Base-by-base conservation (phyloP, 2,329 filamentous ascomycete species). In the Grosmannia huntii region DNA sequence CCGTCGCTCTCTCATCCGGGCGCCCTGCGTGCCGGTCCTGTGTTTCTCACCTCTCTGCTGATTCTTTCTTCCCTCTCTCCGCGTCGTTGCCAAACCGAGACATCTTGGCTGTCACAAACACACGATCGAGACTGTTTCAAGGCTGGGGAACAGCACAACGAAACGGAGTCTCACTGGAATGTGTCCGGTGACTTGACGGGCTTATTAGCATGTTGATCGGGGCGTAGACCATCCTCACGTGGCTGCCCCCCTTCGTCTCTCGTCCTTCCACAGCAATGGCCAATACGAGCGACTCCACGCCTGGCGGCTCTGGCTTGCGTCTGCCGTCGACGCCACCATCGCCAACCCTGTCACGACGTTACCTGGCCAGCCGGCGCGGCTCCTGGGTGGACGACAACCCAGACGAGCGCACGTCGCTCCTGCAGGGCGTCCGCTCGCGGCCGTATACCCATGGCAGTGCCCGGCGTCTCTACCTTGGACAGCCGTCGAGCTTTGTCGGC, bases 371-470 rank as follows among this genome's bases (percentile, higher is more conserved):
- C 53, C 65, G 68, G 14, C 66, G 57, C 27, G 62, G 58, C 46
- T 57, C 63, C 53, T 46, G 48, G 57, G 61, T 57, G 57, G 65
- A 55, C 38, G 64, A 55, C 44, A 58, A 46, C 21, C 63, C 66
- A 6, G 68, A 70, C 62, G 68, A 70, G 62, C 65, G 67, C 21
- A 65, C 68, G 14, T 58, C 66, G 16, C 64, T 70, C 9, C 62
- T 70, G 19, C 60, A 61, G 41, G 23, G 23, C 21, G 61, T 60
- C 21, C 58, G 65, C 12, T 61, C 65, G 16, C 65, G 64, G n/a
- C 60, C 66, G 23, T 64, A 65, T 57, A 65, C 66, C 25, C 63
- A 59, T 11, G 54, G 48, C 57, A 46, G 49, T 6, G 4, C 41
- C 5, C 58, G 59, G 14, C 60, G 55, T 3, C 66, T 66, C 11